Conservation (phyloP, 257 asterid genomes). For the Gentiana macrophylla region DNA sequence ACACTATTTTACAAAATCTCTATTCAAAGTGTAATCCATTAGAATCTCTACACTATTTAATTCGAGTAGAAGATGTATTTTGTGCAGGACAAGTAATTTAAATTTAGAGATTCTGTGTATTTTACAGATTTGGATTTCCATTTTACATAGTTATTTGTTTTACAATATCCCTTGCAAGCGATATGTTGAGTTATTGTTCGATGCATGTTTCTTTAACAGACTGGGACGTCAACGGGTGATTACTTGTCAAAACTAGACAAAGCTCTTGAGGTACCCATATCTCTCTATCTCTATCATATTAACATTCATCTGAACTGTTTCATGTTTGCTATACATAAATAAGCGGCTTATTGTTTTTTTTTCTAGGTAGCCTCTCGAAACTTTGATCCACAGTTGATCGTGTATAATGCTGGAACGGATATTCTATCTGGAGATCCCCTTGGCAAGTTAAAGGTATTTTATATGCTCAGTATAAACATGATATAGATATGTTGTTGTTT, state of each 20-base stretch:
- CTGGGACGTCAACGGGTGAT: conserved; percentile 59
- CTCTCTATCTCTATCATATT: not conserved
- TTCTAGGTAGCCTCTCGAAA: conserved; percentile 56
- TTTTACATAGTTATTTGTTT: too few species aligned
- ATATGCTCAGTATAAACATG: not conserved
- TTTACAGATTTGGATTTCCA: too few species aligned
- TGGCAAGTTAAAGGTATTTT: conserved; percentile 68
- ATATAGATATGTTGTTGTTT: too few species aligned
- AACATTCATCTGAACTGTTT: not conserved
- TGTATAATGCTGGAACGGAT: conserved; percentile 95
- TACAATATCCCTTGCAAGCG: too few species aligned
- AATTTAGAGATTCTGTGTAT: too few species aligned
- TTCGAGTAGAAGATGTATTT: too few species aligned
- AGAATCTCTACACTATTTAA: too few species aligned
- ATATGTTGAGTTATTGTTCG: conserved; percentile 2
- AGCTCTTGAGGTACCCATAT: conserved; percentile 62
- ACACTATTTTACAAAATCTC: too few species aligned
- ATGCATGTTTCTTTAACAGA: conserved; percentile 27
- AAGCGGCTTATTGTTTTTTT: not conserved
- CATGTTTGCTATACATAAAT: not conserved
- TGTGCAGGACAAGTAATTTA: too few species aligned
- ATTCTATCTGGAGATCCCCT: conserved; percentile 90
- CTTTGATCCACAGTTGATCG: conserved; percentile 65
- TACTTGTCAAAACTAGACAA: conserved; percentile 67
- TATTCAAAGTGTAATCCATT: too few species aligned